Evolutionary conservation across 257 asterid species (phyloP).

Genomic region (Solanum chilense): DNA sequence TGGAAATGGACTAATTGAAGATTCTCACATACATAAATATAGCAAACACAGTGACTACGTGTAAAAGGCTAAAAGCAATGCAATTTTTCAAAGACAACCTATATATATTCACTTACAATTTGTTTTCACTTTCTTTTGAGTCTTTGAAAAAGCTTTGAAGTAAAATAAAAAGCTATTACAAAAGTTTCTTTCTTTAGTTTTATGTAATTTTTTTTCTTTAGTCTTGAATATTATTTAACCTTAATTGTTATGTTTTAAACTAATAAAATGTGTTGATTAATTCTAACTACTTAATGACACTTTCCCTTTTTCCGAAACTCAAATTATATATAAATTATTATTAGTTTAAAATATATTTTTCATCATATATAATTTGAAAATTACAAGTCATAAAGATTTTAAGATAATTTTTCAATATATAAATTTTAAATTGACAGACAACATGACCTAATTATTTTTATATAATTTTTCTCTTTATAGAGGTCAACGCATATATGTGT

Average conservation of each 20-base stretch:
- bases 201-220: not conserved
- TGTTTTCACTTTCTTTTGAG: not conserved
- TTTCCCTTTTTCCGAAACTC: not conserved
- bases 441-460: not conserved
- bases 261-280: not conserved
- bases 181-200: not conserved
- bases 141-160: not conserved
- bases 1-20: not conserved
- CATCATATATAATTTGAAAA: too few relatives aligned
- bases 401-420: not conserved
- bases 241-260: not conserved
- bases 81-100: not conserved
- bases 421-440: not conserved
- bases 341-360: too few relatives aligned
- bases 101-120: not conserved
- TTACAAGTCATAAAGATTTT: not conserved
- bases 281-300: not conserved
- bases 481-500: not conserved
- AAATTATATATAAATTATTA: too few relatives aligned
- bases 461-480: not conserved
- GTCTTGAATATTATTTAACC: not conserved
- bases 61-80: not conserved
- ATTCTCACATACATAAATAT: not conserved
- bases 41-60: not conserved
- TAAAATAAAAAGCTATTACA: not conserved